These are phyloP conservation scores for Blastocystis sp. DNA, from an alignment of 352 stramenopile genomes.

Conservation along the genomic window DNA sequence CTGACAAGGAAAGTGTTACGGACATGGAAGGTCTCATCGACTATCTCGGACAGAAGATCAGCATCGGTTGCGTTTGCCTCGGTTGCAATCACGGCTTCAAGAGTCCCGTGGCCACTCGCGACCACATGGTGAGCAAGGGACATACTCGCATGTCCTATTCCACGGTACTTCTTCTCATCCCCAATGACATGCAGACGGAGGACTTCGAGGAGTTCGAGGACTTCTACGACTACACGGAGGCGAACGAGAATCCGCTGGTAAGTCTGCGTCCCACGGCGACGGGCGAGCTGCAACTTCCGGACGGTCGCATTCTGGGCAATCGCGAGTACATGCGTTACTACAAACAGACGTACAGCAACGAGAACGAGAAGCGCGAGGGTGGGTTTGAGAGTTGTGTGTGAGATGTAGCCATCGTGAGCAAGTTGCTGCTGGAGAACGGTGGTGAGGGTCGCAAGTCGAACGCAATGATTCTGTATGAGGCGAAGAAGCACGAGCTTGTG, in stretches of 20 bases:
- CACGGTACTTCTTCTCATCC: slow-evolving; percentile 60
- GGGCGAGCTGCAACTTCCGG: slow-evolving; percentile 74
- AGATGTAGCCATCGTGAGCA: neutral
- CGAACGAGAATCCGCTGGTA: slow-evolving; percentile 58
- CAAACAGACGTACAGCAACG: slow-evolving; percentile 72
- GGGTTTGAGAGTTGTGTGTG: neutral
- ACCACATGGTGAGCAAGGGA: slow-evolving; percentile 78
- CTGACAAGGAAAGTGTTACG: slow-evolving; percentile 76
- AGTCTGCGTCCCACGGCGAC: slow-evolving; percentile 63
- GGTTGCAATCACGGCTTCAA: slow-evolving; percentile 71
- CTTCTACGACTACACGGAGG: slow-evolving; percentile 63
- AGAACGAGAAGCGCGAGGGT: slow-evolving; percentile 62
- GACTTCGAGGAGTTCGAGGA: slow-evolving; percentile 67
- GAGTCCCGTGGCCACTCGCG: slow-evolving; percentile 73
- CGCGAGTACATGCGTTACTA: slow-evolving; percentile 78
- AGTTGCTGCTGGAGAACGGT: slow-evolving; percentile 6
- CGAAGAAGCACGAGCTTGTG: neutral
- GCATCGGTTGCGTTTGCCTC: slow-evolving; percentile 78
- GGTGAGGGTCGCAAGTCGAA: neutral
- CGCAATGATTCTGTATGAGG: neutral
- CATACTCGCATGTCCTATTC: slow-evolving; percentile 81
- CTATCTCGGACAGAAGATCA: slow-evolving; percentile 80
- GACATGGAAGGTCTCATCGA: slow-evolving; percentile 72
- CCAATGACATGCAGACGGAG: slow-evolving; percentile 52
- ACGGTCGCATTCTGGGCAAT: slow-evolving; percentile 72